Conservation (phyloP, 371 early-diverging fungal genomes). For the Haplosporangium sp. region DNA sequence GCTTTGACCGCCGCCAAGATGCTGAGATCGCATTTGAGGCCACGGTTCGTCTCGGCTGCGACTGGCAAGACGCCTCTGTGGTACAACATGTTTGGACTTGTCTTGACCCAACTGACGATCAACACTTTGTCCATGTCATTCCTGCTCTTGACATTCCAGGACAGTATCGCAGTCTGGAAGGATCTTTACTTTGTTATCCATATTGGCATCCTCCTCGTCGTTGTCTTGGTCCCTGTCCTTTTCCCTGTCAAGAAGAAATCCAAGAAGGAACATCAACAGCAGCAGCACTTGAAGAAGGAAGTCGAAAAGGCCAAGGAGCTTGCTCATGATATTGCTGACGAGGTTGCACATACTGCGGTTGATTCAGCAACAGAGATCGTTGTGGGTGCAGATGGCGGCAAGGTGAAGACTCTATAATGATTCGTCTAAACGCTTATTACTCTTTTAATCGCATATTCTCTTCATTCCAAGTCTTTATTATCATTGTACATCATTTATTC, state of each 20-base stretch:
- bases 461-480: neutral
- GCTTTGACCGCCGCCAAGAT: constrained; percentile 59
- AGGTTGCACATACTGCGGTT: constrained; percentile 23
- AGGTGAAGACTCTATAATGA: constrained; percentile 29
- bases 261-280: constrained; percentile 27
- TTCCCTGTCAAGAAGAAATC: constrained; percentile 47
- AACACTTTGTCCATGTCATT: constrained; percentile 81
- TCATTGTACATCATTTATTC: too few relatives aligned
- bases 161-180: constrained; percentile 70
- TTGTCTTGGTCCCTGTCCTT: constrained; percentile 30
- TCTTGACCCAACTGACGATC: constrained; percentile 70
- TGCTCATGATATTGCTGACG: constrained; percentile 25
- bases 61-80: constrained; percentile 53
- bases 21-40: constrained; percentile 77
- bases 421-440: neutral
- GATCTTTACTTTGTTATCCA: constrained; percentile 70
- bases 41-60: constrained; percentile 64
- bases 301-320: constrained; percentile 31
- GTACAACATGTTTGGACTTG: constrained; percentile 79
- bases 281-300: constrained; percentile 6
- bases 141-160: constrained; percentile 66
- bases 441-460: neutral
- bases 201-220: constrained; percentile 57
- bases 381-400: constrained; percentile 9
- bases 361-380: constrained; percentile 30